phyloP scores from a whole-genome alignment of 257 asterid genomes.

The Penstemon barbatus region DNA sequence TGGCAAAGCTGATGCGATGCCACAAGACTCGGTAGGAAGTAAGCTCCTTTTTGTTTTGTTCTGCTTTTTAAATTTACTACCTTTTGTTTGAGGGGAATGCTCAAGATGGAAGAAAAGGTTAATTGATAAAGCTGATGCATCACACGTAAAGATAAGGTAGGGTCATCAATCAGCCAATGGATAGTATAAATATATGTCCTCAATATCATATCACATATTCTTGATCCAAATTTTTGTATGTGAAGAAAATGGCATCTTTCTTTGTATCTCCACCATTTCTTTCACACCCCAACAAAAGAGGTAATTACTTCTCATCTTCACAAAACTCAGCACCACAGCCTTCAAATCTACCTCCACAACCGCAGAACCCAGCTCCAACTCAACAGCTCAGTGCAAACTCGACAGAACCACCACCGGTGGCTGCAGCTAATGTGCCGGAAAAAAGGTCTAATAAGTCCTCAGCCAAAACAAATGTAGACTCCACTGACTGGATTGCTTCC shows the following conservation, averaged over 20 bases:
- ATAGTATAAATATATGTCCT: no score
- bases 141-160: no score
- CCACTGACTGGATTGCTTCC: constrained; percentile 87
- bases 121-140: no score
- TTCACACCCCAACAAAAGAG: constrained; percentile 53
- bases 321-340: constrained; percentile 53
- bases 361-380: constrained; percentile 31
- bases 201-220: no score
- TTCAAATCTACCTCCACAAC: constrained; percentile 40
- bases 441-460: constrained; percentile 33
- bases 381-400: constrained; percentile 40
- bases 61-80: no score
- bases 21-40: no score
- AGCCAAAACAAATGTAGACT: constrained; percentile 43
- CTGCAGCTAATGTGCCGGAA: constrained; percentile 31
- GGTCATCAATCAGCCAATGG: no score
- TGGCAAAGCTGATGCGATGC: no score
- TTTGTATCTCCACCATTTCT: constrained; percentile 57
- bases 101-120: no score
- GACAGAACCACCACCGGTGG: constrained; percentile 26
- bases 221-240: not conserved
- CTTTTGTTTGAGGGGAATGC: no score
- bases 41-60: no score
- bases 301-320: constrained; percentile 48
- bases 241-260: constrained; percentile 57